Percentiles rank a stretch among this genome's conserved stretches.
These are phyloP conservation scores for Fusarium siculi DNA, from an alignment of 2,329 filamentous ascomycete genomes.

Conservation along the genomic window DNA sequence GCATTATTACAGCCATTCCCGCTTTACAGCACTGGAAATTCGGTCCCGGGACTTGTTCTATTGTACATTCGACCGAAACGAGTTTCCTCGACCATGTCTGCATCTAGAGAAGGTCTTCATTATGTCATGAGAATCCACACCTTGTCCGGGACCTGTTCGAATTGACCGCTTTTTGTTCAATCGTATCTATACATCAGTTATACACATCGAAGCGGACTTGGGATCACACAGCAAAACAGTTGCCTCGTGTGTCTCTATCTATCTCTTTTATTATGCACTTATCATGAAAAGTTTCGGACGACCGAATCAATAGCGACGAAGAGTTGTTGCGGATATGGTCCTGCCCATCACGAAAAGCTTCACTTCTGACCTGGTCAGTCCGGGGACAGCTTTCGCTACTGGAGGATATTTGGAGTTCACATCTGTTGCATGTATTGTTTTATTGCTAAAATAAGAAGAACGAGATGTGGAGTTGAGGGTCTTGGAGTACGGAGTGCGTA, in stretches of 20 bases:
- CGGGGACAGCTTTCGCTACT: neutral
- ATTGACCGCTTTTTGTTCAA: conserved; percentile 2
- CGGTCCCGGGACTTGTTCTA: conserved; percentile 7
- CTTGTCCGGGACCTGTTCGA: conserved; percentile 9
- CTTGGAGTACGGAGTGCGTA: conserved; percentile 25
- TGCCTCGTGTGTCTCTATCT: neutral
- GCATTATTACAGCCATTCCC: conserved; percentile 32
- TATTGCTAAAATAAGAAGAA: conserved; percentile 19
- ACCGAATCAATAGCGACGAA: neutral
- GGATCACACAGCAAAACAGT: conserved; percentile 2
- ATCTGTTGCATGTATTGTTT: conserved; percentile 11
- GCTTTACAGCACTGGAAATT: conserved; percentile 25
- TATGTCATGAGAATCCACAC: conserved; percentile 24
- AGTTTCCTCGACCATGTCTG: conserved; percentile 39
- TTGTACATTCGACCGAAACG: conserved; percentile 34
- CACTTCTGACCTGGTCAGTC: neutral
- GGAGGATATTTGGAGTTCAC: conserved; percentile 4
- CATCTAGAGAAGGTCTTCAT: conserved; percentile 41
- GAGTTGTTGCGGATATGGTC: neutral
- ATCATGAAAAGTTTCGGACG: neutral
- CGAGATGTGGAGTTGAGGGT: conserved; percentile 26
- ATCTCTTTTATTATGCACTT: conserved; percentile 12
- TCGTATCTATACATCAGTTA: neutral
- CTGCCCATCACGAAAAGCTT: neutral
- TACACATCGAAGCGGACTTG: neutral